Evolutionary conservation across 257 asterid genomes (phyloP).

Genomic region (Penstemon davidsonii): DNA sequence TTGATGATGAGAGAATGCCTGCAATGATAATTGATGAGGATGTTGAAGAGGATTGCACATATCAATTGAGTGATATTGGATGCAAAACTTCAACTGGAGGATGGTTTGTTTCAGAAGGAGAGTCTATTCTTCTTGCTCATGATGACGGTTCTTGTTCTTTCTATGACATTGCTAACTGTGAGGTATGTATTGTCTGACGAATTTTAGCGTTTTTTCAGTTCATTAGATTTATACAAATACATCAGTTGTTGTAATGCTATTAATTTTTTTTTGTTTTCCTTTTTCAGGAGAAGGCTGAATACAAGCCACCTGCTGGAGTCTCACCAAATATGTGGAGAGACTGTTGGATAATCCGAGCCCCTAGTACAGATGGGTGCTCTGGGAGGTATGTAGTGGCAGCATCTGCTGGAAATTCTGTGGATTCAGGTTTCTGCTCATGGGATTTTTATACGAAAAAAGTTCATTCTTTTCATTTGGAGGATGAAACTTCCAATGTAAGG

Average conservation of each 20-base stretch:
- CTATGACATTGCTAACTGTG: constrained; percentile 68
- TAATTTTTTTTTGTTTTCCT: background rate
- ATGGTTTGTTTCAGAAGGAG: constrained; percentile 94
- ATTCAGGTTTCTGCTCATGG: constrained; percentile 85
- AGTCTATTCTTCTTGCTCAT: constrained; percentile 72
- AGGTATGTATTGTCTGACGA: constrained; percentile 43
- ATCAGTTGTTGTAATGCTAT: background rate
- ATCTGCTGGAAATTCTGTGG: constrained; percentile 72
- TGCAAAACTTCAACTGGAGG: constrained; percentile 74
- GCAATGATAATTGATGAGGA: constrained; percentile 56
- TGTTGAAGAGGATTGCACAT: constrained; percentile 41
- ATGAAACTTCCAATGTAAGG: constrained; percentile 40
- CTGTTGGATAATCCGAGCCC: constrained; percentile 85
- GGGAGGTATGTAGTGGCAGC: constrained; percentile 89
- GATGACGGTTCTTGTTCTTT: constrained; percentile 79
- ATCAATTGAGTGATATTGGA: constrained; percentile 58
- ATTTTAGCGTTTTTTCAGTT: too few species aligned
- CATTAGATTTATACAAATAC: background rate
- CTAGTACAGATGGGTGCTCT: constrained; percentile 83
- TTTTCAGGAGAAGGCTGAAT: constrained; percentile 65
- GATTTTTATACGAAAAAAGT: constrained; percentile 67
- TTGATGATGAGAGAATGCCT: constrained; percentile 55
- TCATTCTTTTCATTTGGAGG: constrained; percentile 55
- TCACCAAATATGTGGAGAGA: constrained; percentile 75
- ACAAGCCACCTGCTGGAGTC: constrained; percentile 61